Conservation (phyloP, 225 moss, liverwort and hornwort genomes). For the Bryum argenteum region DNA sequence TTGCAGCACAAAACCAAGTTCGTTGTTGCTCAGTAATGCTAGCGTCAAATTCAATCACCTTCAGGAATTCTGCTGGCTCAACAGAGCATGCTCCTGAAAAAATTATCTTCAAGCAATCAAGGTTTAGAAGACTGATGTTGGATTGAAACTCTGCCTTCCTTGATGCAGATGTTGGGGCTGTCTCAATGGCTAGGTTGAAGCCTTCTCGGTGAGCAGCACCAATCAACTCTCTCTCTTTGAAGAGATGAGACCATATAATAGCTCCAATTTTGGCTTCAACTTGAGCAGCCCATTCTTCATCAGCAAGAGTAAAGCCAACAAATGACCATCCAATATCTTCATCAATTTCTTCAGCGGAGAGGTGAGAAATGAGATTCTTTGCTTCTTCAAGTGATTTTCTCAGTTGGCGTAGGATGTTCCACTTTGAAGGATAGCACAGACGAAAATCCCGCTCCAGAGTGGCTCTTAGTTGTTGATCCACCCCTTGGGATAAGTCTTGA, state of each 20-base stretch:
- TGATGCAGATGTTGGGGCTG: not conserved
- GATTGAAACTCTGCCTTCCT: not conserved
- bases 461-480: not conserved
- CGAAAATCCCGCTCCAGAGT: not conserved
- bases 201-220: not conserved
- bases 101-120: not conserved
- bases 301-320: not conserved
- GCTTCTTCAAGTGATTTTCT: not conserved
- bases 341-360: not conserved
- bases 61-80: not conserved
- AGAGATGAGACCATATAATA: not conserved
- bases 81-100: not conserved
- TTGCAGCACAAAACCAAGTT: not conserved
- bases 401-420: not conserved
- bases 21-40: not conserved
- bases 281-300: not conserved
- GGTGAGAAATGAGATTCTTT: not conserved
- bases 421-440: not conserved
- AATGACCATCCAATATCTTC: not conserved
- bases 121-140: not conserved
- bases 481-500: not conserved
- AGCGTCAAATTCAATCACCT: not conserved
- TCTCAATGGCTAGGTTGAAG: not conserved
- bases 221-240: not conserved
- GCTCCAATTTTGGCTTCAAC: conserved; percentile 8